A percentile compares a stretch with the other conserved stretches of the same genome.
Evolutionary conservation across 1,284 basidiomycete species (phyloP).

Genomic region (Tremellales sp.): DNA sequence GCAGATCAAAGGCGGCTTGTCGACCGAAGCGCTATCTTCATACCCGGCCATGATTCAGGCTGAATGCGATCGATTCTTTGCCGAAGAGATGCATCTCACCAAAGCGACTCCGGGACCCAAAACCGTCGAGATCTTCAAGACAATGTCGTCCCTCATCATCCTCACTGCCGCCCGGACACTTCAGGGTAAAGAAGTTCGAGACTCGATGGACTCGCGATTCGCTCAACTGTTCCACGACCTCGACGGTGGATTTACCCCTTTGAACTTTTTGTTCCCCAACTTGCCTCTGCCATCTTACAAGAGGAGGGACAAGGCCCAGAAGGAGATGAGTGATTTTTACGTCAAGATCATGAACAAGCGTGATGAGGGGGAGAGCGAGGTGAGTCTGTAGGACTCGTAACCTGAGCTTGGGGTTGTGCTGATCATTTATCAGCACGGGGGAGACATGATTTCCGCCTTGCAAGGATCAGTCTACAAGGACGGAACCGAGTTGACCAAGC

Average conservation of each 20-base stretch:
- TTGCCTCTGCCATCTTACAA: slow-evolving; percentile 87
- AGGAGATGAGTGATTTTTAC: slow-evolving; percentile 93
- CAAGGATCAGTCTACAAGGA: slow-evolving; percentile 81
- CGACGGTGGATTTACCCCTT: slow-evolving; percentile 84
- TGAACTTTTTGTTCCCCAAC: slow-evolving; percentile 94
- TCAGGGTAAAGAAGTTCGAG: slow-evolving; percentile 86
- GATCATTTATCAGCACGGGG: slow-evolving; percentile 58
- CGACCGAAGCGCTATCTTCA: slow-evolving; percentile 82
- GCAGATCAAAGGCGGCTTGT: slow-evolving; percentile 82
- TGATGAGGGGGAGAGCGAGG: slow-evolving; percentile 54
- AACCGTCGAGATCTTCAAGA: slow-evolving; percentile 60
- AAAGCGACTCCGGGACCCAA: slow-evolving; percentile 21
- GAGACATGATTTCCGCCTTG: slow-evolving; percentile 91
- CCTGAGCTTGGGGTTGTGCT: too few species aligned
- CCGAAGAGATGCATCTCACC: slow-evolving; percentile 42
- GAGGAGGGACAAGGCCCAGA: slow-evolving; percentile 80
- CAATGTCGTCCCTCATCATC: slow-evolving; percentile 91
- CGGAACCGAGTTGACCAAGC: slow-evolving; percentile 73
- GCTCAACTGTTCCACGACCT: slow-evolving; percentile 84
- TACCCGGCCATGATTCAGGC: slow-evolving; percentile 89
- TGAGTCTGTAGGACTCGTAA: slow-evolving; percentile 36
- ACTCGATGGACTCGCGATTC: slow-evolving; percentile 73
- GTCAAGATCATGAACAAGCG: slow-evolving; percentile 80
- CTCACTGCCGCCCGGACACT: slow-evolving; percentile 88
- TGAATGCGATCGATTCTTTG: slow-evolving; percentile 71